A percentile compares a stretch with the other conserved stretches of the same genome.
Evolutionary conservation across 805 yeast species (phyloP).

Genomic region (Maudiozyma serrabonitensis): DNA sequence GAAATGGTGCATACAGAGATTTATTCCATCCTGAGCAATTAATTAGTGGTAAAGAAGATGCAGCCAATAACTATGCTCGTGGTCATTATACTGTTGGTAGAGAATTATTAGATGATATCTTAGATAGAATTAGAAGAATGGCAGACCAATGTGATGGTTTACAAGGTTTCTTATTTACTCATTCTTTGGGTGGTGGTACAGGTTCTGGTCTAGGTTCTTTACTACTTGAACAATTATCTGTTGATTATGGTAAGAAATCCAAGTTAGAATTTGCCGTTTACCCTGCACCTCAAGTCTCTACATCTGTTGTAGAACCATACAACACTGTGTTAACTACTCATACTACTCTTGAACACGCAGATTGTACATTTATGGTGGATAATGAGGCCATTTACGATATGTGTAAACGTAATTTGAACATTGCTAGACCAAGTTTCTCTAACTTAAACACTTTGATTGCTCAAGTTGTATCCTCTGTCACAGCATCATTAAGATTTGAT

Average conservation of each 20-base stretch:
- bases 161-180: conserved; percentile 95
- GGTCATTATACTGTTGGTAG: conserved; percentile 98
- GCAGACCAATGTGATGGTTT: conserved; percentile 95
- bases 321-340: conserved; percentile 96
- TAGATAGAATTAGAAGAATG: conserved; percentile 94
- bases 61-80: conserved; percentile 97
- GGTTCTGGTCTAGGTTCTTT: conserved; percentile 97
- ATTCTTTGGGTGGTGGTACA: conserved; percentile 98
- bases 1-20: conserved; percentile 86
- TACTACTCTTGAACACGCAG: conserved; percentile 96
- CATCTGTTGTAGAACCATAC: conserved; percentile 97
- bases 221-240: conserved; percentile 81
- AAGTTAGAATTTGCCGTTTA: conserved; percentile 96
- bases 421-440: conserved; percentile 80
- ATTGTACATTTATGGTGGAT: conserved; percentile 98
- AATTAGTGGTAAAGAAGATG: conserved; percentile 96
- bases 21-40: conserved; percentile 97
- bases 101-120: conserved; percentile 85
- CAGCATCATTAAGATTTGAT: conserved; percentile 94
- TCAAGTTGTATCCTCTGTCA: conserved; percentile 95
- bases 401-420: conserved; percentile 92
- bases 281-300: conserved; percentile 96
- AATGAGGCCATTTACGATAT: conserved; percentile 98
- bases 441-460: conserved; percentile 91
- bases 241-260: conserved; percentile 92